Base-by-base conservation (phyloP, 345 rosid species). In the Citrus trifoliata region DNA sequence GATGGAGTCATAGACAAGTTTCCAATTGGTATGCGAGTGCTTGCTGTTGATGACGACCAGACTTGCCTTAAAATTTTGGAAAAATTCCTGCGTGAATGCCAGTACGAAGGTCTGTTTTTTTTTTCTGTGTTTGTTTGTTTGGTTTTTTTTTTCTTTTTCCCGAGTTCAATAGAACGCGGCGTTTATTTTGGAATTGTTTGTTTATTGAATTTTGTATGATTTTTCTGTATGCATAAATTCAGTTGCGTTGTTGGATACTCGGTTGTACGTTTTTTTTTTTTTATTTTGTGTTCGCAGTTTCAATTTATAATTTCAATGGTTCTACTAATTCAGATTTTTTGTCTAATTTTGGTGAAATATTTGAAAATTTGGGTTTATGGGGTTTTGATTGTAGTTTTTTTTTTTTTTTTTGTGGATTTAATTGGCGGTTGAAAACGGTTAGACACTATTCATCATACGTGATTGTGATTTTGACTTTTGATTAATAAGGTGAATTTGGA, bases 31-130 rank as follows among this genome's bases (percentile, higher is more conserved):
- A 82, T 89, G 90, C 90, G 90, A 68, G 89, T 92, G 77, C 76
- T 92, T 35, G 94, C 92, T 19, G 94, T 90, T 55, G 96, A 92
- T 55, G 96, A 90, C 73, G 90, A 92, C 80, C 91, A 86, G 21
- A 86, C 78, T 56, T 92, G 96, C 81, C 91, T 92, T 71, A 83
- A 80, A 80, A 69, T 89, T 66, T 68, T 90, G 76, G 93, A 86
- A 78, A 85, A 3, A 71, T 80, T 90, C 75, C 89, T 90, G 67
- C 87, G 82, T 60, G 85, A 80, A 86, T 90, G 92, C 88, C 87
- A 89, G 61, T 89, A 92, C 68, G 85, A 89, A 22, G 96, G 96
- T 92, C 70, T 70, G 79, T 32, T 71, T 27, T 64, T 73, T 51
- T 51, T 14, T 51, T 0, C 8, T 48, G 27, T n/a, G n/a, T n/a